Conservation (phyloP, 2,329 filamentous ascomycete species). For the Leptosphaerulina australis region DNA sequence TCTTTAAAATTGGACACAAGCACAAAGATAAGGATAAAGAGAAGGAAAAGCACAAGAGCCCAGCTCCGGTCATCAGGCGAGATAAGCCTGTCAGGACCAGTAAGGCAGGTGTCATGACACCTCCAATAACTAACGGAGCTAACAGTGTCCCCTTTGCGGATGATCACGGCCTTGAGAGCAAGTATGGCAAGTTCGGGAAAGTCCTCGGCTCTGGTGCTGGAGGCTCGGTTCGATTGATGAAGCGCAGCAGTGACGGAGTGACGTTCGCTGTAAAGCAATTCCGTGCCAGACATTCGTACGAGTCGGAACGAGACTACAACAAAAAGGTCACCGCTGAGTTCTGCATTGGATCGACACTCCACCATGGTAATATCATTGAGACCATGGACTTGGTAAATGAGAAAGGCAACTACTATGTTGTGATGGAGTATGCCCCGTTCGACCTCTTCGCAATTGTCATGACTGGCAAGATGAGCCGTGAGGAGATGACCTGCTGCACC, state of each 20-base stretch:
- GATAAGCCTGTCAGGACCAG: conserved; percentile 56
- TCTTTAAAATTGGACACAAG: conserved; percentile 79
- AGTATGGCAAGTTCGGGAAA: conserved; percentile 94
- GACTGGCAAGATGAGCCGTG: conserved; percentile 94
- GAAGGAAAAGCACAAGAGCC: conserved; percentile 65
- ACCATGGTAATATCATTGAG: conserved; percentile 98
- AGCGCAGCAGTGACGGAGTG: conserved; percentile 86
- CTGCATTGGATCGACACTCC: conserved; percentile 93
- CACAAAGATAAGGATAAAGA: conserved; percentile 57
- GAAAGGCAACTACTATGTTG: conserved; percentile 93
- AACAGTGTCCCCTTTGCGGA: conserved; percentile 81
- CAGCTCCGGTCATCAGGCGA: conserved; percentile 63
- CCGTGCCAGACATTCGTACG: conserved; percentile 86
- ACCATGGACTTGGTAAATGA: conserved; percentile 96
- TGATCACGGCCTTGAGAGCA: conserved; percentile 86
- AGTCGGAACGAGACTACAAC: conserved; percentile 92
- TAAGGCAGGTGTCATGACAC: conserved; percentile 47
- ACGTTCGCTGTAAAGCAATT: conserved; percentile 99
- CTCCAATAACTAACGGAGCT: conserved; percentile 41
- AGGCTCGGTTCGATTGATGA: conserved; percentile 92
- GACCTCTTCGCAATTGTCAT: conserved; percentile 98
- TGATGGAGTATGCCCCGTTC: conserved; percentile 97
- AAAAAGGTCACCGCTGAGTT: conserved; percentile 99
- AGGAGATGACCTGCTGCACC: conserved; percentile 89
- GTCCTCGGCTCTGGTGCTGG: conserved; percentile 93